Base-by-base conservation (phyloP, 2,329 filamentous ascomycete genomes). In the Pseudogymnoascus pannorum region DNA sequence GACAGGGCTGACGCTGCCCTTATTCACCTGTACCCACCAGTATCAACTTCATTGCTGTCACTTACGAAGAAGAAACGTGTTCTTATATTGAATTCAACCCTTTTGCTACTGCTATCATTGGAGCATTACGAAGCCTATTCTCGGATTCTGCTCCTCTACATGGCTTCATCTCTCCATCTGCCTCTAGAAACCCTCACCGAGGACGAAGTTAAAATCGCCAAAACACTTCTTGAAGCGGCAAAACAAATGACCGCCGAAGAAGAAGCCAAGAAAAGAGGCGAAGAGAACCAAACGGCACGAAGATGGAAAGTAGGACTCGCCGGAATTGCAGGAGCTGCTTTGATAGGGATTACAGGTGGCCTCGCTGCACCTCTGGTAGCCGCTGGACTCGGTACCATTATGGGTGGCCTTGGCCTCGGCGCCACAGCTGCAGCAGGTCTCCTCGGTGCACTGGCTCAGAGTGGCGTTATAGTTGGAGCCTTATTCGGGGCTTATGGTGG, bases 251-350 rank as follows among this genome's bases (percentile, higher is more conserved):
- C 83, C 0, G 81, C 82, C 1, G 85, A 87, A 38, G 81, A 87
- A 48, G 91, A 94, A 71, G 86, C 86, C 0, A 84, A 88, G 69
- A 89, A 88, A 71, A 85, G 87, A 60, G 82, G 82, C 12, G 86
- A 92, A 65, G 82, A 89, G 63, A 89, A 88, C 60, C 85, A 89
- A 66, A 76, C 81, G 7, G 80, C 84, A 18, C 80, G 92, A 7
- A 88, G 88, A 72, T 96, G 91, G 90, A 97, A 96, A 72, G 91
- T 97, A 18, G 91, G 92, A 0, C 79, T 97, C 24, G 93, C 92
- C 0, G 90, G 89, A 7, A 91, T 95, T 0, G 92, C 91, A 0
- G 93, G 93, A 9, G 93, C 93, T 4, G 84, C 83, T 0, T 75
- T 91, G 1, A 87, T 92, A 35, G 86, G 86, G 8, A 80, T 89